phyloP scores from a whole-genome alignment of 257 asterid species.

The Oldenlandia corymbosa region DNA sequence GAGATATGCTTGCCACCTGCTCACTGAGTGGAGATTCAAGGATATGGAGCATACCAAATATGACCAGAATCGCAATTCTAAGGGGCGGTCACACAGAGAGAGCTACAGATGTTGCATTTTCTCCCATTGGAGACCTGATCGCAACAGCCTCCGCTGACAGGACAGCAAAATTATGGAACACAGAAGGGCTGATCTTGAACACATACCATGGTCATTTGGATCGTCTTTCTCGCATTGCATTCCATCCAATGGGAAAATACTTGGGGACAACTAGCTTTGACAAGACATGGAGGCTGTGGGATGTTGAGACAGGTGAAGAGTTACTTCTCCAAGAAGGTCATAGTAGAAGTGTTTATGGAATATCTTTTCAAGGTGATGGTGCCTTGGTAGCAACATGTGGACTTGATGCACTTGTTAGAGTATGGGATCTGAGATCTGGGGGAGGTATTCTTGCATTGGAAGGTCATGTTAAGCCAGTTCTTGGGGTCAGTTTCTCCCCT shows the following conservation, averaged over 20 bases:
- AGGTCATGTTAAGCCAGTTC: slow-evolving; percentile 97
- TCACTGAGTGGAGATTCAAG: slow-evolving; percentile 81
- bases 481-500: slow-evolving; percentile 81
- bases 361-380: slow-evolving; percentile 81
- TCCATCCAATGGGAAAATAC: slow-evolving; percentile 88
- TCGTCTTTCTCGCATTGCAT: slow-evolving; percentile 88
- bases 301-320: slow-evolving; percentile 92
- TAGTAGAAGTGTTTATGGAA: slow-evolving; percentile 89
- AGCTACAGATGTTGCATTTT: slow-evolving; percentile 85
- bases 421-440: slow-evolving; percentile 95
- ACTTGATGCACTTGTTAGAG: slow-evolving; percentile 90
- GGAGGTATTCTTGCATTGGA: slow-evolving; percentile 79
- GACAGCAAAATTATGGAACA: slow-evolving; percentile 75
- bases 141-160: slow-evolving; percentile 96
- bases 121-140: slow-evolving; percentile 54
- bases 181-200: slow-evolving; percentile 55
- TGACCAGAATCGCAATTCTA: slow-evolving; percentile 54
- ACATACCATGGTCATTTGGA: slow-evolving; percentile 88
- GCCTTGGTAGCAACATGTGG: slow-evolving; percentile 95
- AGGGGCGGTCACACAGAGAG: slow-evolving; percentile 92
- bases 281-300: slow-evolving; percentile 96
- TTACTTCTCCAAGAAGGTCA: slow-evolving; percentile 98
- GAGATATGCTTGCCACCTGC: slow-evolving; percentile 90
- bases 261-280: slow-evolving; percentile 92
- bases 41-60: slow-evolving; percentile 75